phyloP scores from a whole-genome alignment of 306 rosid species.

The Fragaria ananassa region DNA sequence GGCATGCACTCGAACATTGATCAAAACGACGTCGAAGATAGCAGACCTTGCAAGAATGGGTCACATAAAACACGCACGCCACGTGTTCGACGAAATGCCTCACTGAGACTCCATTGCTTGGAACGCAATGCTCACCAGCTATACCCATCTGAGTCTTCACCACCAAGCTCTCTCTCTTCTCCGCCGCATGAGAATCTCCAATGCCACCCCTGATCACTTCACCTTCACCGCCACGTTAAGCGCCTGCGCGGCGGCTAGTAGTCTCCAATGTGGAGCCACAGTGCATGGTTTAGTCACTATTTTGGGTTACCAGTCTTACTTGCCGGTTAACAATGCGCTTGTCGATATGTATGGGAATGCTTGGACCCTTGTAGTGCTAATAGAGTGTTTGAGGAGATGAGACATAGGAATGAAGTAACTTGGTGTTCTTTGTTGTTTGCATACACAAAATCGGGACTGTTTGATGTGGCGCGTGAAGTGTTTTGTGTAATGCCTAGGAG shows the following conservation, averaged over 20 bases:
- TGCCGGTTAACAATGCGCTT: slow-evolving; percentile 58
- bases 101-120: slow-evolving; percentile 60
- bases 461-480: slow-evolving; percentile 39
- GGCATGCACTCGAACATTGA: slow-evolving; percentile 43
- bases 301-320: slow-evolving; percentile 49
- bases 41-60: slow-evolving; percentile 34
- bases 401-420: slow-evolving; percentile 47
- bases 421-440: slow-evolving; percentile 79
- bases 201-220: slow-evolving; percentile 48
- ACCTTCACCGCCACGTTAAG: slow-evolving; percentile 56
- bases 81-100: slow-evolving; percentile 63
- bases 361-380: slow-evolving; percentile 45
- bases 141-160: slow-evolving; percentile 52
- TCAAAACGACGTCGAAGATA: slow-evolving; percentile 52
- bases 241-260: slow-evolving; percentile 46
- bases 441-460: slow-evolving; percentile 41
- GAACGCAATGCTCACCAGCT: slow-evolving; percentile 71
- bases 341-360: slow-evolving; percentile 80
- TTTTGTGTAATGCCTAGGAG: slow-evolving; percentile 55
- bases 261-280: slow-evolving; percentile 38
- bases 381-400: slow-evolving; percentile 61
- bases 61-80: slow-evolving; percentile 52
- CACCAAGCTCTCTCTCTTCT: slow-evolving; percentile 52
- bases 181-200: slow-evolving; percentile 42
- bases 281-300: slow-evolving; percentile 49